A percentile compares a stretch with the other conserved stretches of the same genome.
phyloP scores from a whole-genome alignment of 805 yeast genomes.

The Tetrapisispora iriomotensis region DNA sequence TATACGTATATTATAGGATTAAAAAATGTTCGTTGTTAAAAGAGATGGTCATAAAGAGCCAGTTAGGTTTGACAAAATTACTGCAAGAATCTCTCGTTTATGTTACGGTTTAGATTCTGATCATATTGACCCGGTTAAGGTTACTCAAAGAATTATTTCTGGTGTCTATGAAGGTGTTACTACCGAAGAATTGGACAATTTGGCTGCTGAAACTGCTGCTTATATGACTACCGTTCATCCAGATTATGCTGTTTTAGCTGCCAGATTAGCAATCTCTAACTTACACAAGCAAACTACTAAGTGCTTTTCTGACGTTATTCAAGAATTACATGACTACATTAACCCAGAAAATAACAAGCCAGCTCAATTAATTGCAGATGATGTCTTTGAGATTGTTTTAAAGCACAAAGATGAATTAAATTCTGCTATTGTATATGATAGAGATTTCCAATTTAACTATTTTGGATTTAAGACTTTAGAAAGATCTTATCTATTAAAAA shows the following conservation, averaged over 20 bases:
- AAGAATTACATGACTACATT: slow-evolving; percentile 57
- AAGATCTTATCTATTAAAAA: slow-evolving; percentile 65
- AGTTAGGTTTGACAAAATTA: slow-evolving; percentile 89
- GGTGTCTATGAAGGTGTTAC: slow-evolving; percentile 81
- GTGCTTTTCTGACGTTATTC: slow-evolving; percentile 62
- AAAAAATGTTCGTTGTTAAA: slow-evolving; percentile 67
- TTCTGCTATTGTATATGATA: slow-evolving; percentile 55
- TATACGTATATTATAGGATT: neutral
- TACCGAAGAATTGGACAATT: slow-evolving; percentile 65
- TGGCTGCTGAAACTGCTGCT: slow-evolving; percentile 93
- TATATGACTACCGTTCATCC: slow-evolving; percentile 94
- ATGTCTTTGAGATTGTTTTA: slow-evolving; percentile 51
- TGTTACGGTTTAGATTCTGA: slow-evolving; percentile 84
- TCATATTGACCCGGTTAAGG: slow-evolving; percentile 84
- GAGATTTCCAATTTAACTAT: slow-evolving; percentile 69
- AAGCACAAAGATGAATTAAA: slow-evolving; percentile 54
- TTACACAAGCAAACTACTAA: slow-evolving; percentile 84
- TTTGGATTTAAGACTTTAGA: slow-evolving; percentile 85
- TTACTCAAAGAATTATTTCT: slow-evolving; percentile 84
- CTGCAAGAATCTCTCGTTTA: slow-evolving; percentile 83
- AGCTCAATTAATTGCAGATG: slow-evolving; percentile 47
- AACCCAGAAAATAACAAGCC: slow-evolving; percentile 64
- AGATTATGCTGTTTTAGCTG: slow-evolving; percentile 90
- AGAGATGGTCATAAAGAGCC: slow-evolving; percentile 93
- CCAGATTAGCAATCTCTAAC: slow-evolving; percentile 85